A percentile compares a stretch with the other conserved stretches of the same genome.
phyloP scores from a whole-genome alignment of 768 basidiomycete genomes.

The Pleurotus salmoneostramineus region DNA sequence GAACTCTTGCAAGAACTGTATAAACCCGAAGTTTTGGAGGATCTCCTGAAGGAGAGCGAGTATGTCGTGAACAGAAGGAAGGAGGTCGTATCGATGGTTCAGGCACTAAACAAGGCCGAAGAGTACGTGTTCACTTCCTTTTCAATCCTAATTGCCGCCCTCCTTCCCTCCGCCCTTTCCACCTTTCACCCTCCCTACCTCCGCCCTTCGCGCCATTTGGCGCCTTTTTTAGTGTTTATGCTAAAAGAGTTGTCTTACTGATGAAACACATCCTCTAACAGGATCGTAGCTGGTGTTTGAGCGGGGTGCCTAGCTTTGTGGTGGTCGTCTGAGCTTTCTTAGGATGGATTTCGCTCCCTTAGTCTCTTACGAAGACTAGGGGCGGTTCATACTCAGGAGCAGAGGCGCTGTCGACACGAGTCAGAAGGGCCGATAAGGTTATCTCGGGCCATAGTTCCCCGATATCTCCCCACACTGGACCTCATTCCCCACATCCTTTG shows the following conservation, averaged over 20 bases:
- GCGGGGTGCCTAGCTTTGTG: neutral
- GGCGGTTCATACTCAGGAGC: neutral
- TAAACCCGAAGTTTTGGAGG: slow-evolving; percentile 94
- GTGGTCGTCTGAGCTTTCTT: neutral
- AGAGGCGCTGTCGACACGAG: neutral
- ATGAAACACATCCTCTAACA: slow-evolving; percentile 17
- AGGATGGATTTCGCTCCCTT: neutral
- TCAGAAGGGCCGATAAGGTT: neutral
- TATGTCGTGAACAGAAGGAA: slow-evolving; percentile 86
- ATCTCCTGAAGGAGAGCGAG: slow-evolving; percentile 93
- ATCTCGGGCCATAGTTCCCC: neutral
- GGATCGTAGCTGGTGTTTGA: slow-evolving; percentile 61
- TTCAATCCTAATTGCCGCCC: neutral
- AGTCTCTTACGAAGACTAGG: neutral
- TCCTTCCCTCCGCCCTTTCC: too few relatives aligned
- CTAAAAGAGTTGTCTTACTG: slow-evolving; percentile 7
- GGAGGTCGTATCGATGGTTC: slow-evolving; percentile 91
- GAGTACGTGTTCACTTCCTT: slow-evolving; percentile 52
- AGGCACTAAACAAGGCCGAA: slow-evolving; percentile 94
- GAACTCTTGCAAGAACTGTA: slow-evolving; percentile 95
- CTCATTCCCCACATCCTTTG: neutral
- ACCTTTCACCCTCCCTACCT: too few relatives aligned
- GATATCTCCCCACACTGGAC: neutral
- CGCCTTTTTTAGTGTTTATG: neutral
- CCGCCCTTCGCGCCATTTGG: neutral